Conservation (phyloP, 305 asterid species). For the Solanum hybrid region DNA sequence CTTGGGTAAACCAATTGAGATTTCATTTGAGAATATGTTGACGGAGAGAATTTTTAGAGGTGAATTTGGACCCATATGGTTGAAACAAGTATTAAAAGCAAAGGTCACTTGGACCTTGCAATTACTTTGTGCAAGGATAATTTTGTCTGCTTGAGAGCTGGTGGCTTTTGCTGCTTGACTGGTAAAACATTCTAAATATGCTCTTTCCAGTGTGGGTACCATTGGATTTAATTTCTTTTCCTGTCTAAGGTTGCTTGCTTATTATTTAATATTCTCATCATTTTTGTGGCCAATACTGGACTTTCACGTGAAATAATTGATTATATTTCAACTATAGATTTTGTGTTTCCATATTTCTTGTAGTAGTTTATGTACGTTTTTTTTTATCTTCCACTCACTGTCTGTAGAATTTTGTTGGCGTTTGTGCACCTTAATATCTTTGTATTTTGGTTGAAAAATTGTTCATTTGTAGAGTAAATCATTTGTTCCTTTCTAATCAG, state of each 20-base stretch:
- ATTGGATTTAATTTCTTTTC: neutral
- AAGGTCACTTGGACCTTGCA: neutral
- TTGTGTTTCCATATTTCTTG: neutral
- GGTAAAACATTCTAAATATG: neutral
- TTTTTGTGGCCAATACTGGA: neutral
- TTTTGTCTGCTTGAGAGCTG: neutral
- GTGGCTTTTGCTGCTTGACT: neutral
- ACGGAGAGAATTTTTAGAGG: neutral
- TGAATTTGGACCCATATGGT: neutral
- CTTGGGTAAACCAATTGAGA: neutral
- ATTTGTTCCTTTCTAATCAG: conserved; percentile 7
- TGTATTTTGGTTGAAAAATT: neutral
- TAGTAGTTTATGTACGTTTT: neutral
- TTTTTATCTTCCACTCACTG: neutral
- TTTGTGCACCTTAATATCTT: neutral
- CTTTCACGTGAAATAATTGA: neutral
- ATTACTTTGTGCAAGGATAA: neutral
- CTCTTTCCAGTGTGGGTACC: neutral
- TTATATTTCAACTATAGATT: neutral
- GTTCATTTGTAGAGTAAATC: neutral
- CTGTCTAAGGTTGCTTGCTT: neutral
- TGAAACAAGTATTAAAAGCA: neutral
- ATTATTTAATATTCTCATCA: neutral
- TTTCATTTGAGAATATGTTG: neutral
- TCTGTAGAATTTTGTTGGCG: neutral